A percentile compares a stretch with the other conserved stretches of the same genome.
phyloP scores from a whole-genome alignment of 306 rosid species.

The Acmispon strigosus region DNA sequence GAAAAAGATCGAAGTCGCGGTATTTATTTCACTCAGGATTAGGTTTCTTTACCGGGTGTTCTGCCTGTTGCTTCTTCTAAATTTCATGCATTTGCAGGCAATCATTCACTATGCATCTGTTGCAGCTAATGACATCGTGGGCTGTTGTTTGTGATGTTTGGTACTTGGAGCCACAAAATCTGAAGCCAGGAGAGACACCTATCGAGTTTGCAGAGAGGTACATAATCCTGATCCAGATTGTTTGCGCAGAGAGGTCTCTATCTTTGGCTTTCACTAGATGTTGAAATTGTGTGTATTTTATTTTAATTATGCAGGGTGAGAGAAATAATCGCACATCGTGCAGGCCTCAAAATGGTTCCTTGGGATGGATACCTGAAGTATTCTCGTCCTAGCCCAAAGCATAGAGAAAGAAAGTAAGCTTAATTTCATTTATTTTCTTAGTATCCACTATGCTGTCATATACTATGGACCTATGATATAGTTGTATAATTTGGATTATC shows the following conservation, averaged over 20 bases:
- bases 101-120: slow-evolving; percentile 86
- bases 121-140: slow-evolving; percentile 99
- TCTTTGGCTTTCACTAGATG: not conserved
- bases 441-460: too few relatives aligned
- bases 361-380: slow-evolving; percentile 98
- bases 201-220: slow-evolving; percentile 98
- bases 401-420: slow-evolving; percentile 70
- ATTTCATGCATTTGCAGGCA: slow-evolving; percentile 57
- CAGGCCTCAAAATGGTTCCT: slow-evolving; percentile 92
- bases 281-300: not conserved
- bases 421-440: not conserved
- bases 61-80: not conserved
- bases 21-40: too few relatives aligned
- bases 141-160: slow-evolving; percentile 99
- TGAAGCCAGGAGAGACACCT: slow-evolving; percentile 86
- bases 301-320: slow-evolving; percentile 58
- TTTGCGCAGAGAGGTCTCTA: not conserved
- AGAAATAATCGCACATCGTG: slow-evolving; percentile 77
- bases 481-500: not conserved
- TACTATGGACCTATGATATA: too few relatives aligned
- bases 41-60: too few relatives aligned
- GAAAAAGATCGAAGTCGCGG: too few relatives aligned
- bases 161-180: slow-evolving; percentile 90
- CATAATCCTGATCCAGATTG: not conserved
- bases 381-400: slow-evolving; percentile 94